Conservation (phyloP, 108 stramenopile genomes). For the Nitzschia palea region DNA sequence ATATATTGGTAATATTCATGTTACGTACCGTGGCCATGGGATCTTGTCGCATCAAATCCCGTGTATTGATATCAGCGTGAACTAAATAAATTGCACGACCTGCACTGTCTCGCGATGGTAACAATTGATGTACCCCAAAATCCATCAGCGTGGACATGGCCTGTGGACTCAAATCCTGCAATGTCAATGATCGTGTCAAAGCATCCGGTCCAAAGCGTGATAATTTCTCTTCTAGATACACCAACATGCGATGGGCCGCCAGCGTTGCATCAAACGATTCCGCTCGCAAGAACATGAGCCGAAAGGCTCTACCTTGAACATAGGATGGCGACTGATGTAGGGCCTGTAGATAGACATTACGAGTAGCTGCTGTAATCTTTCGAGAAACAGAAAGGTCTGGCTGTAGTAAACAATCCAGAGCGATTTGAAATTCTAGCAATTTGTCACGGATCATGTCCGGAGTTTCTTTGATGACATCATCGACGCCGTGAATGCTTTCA, state of each 20-base stretch:
- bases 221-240: conserved; percentile 36
- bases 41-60: neutral
- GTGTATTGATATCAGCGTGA: neutral
- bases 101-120: conserved; percentile 10
- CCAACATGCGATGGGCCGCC: conserved; percentile 30
- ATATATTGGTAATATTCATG: neutral
- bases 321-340: neutral
- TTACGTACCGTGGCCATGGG: conserved; percentile 1
- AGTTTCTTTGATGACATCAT: conserved; percentile 11
- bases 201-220: conserved; percentile 20
- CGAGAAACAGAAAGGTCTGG: no score
- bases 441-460: conserved; percentile 11
- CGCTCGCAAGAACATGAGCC: conserved; percentile 38
- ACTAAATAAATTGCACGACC: conserved; percentile 5
- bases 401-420: neutral
- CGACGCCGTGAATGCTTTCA: conserved; percentile 32
- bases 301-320: conserved; percentile 11
- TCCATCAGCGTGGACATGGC: neutral
- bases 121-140: neutral
- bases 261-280: conserved; percentile 33
- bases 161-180: conserved; percentile 21
- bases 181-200: conserved; percentile 11
- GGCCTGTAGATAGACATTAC: neutral
- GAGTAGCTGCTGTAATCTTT: neutral
- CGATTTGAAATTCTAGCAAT: conserved; percentile 11